Base-by-base conservation (phyloP, 2,329 filamentous ascomycete species). In the Diaporthe velutina region DNA sequence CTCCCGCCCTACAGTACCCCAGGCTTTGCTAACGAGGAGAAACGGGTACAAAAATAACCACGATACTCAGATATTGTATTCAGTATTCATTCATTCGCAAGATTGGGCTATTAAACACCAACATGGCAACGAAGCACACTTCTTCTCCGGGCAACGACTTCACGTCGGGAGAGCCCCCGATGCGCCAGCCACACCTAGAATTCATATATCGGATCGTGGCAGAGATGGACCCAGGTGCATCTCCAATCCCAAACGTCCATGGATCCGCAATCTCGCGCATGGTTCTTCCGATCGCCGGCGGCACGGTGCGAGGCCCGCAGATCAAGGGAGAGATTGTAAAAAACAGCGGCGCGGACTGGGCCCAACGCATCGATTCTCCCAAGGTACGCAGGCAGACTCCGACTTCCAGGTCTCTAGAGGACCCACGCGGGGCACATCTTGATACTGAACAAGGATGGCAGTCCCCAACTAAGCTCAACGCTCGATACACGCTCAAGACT, bases 151-250 rank as follows among this genome's bases (percentile, higher is more conserved):
- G 77, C 15, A 78, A 77, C 55, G 42, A n/a, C 1, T 77, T 77
- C 66, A 74, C 76, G 1, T 73, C 77, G 9, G 71, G 74, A 40
- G 75, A 77, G 33, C 76, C 75, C 13, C 74, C 76, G 25, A 78
- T 79, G 78, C 75, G 76, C 22, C 73, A 74, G 74, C 77, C 78
- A 38, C 75, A 79, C 48, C 67, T 79, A 1, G 73, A 79, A 17
- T 77, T 79, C 58, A 74, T 79, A 60, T 79, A 79, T 42, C 76
- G 76, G 28, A 79, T 78, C 60, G 77, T 79, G 22, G 76, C 75
- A 35, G 68, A 78, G 10, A 79, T 79, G 77, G 73, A 77, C 25
- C 71, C 70, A 9, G 45, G 45, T 10, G 68, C 54, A 33, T 77
- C 70, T n/a, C 57, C 74, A 15, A 79, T 79, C 33, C 60, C 54